These are phyloP conservation scores for Inonotus hispidus DNA, from an alignment of 1,284 basidiomycete species.

Conservation along the genomic window DNA sequence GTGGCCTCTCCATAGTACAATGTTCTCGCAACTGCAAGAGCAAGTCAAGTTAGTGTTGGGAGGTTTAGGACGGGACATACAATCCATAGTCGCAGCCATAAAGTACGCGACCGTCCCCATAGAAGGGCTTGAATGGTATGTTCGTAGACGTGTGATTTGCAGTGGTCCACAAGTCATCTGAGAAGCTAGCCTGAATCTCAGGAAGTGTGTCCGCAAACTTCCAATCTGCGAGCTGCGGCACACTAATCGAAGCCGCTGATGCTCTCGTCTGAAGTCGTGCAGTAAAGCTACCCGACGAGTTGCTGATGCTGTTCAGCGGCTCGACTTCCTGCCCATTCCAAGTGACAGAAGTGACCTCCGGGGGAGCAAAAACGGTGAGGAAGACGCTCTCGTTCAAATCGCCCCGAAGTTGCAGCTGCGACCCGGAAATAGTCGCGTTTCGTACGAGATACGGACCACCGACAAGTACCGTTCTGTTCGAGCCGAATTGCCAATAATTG, in stretches of 20 bases:
- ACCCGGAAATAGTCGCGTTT: constrained; percentile 35
- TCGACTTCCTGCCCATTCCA: constrained; percentile 63
- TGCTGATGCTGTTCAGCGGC: constrained; percentile 21
- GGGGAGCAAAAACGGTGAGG: constrained; percentile 49
- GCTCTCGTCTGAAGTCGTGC: constrained; percentile 1
- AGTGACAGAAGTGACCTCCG: constrained; percentile 43
- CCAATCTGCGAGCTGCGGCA: constrained; percentile 52
- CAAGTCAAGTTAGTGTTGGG: neutral
- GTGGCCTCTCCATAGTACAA: constrained; percentile 76
- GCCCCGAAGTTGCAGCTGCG: constrained; percentile 37
- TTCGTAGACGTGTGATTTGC: constrained; percentile 69
- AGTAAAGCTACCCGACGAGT: constrained; percentile 21
- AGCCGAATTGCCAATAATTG: constrained; percentile 46
- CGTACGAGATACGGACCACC: constrained; percentile 56
- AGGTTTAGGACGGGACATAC: constrained; percentile 42
- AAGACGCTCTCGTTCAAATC: constrained; percentile 41
- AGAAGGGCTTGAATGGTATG: constrained; percentile 58
- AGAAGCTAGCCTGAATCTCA: constrained; percentile 50
- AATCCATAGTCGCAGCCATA: constrained; percentile 82
- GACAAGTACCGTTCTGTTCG: constrained; percentile 47
- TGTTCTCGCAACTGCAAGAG: constrained; percentile 61
- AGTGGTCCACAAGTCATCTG: constrained; percentile 56
- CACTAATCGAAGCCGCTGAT: constrained; percentile 7
- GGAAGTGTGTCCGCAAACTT: constrained; percentile 67
- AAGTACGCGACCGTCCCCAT: constrained; percentile 66